Conservation (phyloP, 2,329 filamentous ascomycete genomes). For the Epichloe coenophiala region DNA sequence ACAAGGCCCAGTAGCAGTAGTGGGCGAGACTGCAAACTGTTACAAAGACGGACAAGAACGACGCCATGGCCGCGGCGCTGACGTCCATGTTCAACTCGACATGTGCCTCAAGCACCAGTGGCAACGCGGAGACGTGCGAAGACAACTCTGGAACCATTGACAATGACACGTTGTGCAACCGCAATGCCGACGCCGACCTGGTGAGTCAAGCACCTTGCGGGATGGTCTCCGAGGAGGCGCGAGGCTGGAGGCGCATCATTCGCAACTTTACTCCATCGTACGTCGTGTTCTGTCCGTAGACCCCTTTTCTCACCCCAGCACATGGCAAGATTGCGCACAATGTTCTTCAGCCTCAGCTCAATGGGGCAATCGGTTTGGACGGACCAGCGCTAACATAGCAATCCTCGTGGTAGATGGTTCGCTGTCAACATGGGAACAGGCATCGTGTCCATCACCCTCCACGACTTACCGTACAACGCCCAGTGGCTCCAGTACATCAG, state of each 20-base stretch:
- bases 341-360: too few species aligned
- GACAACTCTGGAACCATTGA: neutral
- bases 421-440: constrained; percentile 54
- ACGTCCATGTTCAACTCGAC: neutral
- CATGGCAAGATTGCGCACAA: too few species aligned
- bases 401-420: constrained; percentile 34
- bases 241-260: constrained; percentile 31
- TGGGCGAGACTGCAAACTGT: too few species aligned
- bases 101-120: neutral
- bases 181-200: neutral
- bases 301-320: neutral
- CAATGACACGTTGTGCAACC: neutral
- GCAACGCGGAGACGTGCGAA: neutral
- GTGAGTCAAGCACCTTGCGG: constrained; percentile 13
- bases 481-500: constrained; percentile 45
- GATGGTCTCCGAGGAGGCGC: constrained; percentile 13
- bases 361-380: neutral
- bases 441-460: constrained; percentile 49
- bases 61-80: neutral
- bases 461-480: constrained; percentile 47
- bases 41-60: too few species aligned
- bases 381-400: neutral
- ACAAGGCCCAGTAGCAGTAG: too few species aligned
- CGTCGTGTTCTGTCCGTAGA: constrained; percentile 10
- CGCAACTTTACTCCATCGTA: constrained; percentile 43